Base-by-base conservation (phyloP, 2,329 filamentous ascomycete species). In the Cladophialophora bantiana region DNA sequence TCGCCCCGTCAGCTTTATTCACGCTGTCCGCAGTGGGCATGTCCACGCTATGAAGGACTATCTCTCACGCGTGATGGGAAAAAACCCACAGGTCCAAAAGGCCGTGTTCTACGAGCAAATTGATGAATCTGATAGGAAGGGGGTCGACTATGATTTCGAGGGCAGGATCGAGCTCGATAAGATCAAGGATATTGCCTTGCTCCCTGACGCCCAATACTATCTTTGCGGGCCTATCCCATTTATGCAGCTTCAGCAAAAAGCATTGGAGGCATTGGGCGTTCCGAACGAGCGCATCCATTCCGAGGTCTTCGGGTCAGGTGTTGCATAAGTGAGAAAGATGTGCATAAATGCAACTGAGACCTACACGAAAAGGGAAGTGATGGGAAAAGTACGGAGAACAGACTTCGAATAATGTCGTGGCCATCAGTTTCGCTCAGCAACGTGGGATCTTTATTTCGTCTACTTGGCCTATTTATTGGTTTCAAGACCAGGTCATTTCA, bases 151-250 rank as follows among this genome's bases (percentile, higher is more conserved):
- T 75, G 78, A 89, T 65, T 82, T 86, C 71, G 78, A 79, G 7
- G 86, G 89, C 3, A 82, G 86, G 5, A 78, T 91, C 15, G 82
- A 88, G 65, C 75, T 93, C 15, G 77, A 80, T 38, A 83, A 81
- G 62, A 74, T 92, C 42, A 83, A 86, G 68, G 75, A 78, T 31
- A 79, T 85, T 7, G 74, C 78, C 0, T 80, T 85, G 54, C 78
- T 94, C n/a, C 58, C 77, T 0, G 78, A 78, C 50, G 83, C 91
- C 0, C 81, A 88, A 73, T 94, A 93, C 76, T 93, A 86, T 72
- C 79, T 92, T 61, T 94, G 91, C 73, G 91, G 91, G 0, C 90
- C 91, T 0, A 82, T 84, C 67, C 75, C 76, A 7, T 94, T 93
- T 81, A 94, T 94, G 91, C 67, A 74, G 34, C 65, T 66, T 2